phyloP scores from a whole-genome alignment of 768 basidiomycete genomes.

The Infundibulicybe gibba region DNA sequence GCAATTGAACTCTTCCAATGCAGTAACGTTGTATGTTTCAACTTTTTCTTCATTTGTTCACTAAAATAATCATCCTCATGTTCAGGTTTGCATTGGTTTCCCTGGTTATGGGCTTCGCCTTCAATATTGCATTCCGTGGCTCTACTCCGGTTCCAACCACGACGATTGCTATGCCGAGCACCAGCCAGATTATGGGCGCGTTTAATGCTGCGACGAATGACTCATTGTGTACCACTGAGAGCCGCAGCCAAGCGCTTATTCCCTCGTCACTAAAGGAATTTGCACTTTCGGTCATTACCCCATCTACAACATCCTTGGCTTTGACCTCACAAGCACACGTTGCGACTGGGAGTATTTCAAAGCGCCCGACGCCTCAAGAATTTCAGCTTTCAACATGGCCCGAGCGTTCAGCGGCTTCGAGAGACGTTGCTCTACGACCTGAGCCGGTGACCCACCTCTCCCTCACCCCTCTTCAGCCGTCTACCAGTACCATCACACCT shows the following conservation, averaged over 20 bases:
- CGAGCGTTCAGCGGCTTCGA: constrained; percentile 13
- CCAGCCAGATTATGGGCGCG: constrained; percentile 32
- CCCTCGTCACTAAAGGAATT: constrained; percentile 44
- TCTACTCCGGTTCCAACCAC: constrained; percentile 29
- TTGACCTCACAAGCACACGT: constrained; percentile 18
- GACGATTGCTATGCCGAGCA: constrained; percentile 20
- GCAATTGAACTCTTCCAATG: constrained; percentile 48
- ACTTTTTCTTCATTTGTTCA: constrained; percentile 9
- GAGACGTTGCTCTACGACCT: constrained; percentile 20
- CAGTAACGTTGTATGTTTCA: constrained; percentile 61
- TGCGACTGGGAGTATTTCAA: constrained; percentile 8
- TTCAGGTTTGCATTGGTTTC: constrained; percentile 70
- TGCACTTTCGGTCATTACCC: constrained; percentile 48
- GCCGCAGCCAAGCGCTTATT: constrained; percentile 25
- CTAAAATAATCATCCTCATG: not conserved
- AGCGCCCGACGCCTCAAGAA: constrained; percentile 6
- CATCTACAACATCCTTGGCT: constrained; percentile 41
- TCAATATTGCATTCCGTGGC: constrained; percentile 45
- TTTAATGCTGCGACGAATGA: constrained; percentile 36
- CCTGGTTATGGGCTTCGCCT: constrained; percentile 59
- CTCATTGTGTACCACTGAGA: constrained; percentile 24
- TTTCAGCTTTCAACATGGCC: constrained; percentile 10
- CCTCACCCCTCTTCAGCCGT: constrained; percentile 4
- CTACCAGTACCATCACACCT: not conserved
- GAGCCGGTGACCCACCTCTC: constrained; percentile 14